These are phyloP conservation scores for Metarhizium sp. DNA, from an alignment of 2,329 filamentous ascomycete species.

Conservation along the genomic window DNA sequence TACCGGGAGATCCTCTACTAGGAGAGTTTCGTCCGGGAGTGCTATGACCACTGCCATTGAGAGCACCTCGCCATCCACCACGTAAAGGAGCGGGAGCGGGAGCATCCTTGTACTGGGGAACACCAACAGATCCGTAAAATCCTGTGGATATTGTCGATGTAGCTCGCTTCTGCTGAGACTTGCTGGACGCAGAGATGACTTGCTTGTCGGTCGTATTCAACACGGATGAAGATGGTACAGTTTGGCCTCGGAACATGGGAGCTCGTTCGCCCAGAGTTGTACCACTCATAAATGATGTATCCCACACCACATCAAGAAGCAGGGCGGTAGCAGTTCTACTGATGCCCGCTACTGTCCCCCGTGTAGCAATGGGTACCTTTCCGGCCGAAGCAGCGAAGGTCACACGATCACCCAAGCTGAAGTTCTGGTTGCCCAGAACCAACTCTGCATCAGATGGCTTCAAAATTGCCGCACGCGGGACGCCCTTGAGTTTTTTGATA, in stretches of 20 bases:
- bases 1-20: conserved; percentile 24
- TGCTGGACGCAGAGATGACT: conserved; percentile 57
- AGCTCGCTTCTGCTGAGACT: conserved; percentile 39
- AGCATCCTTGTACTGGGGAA: conserved; percentile 53
- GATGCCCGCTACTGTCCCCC: conserved; percentile 90
- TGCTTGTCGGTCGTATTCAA: conserved; percentile 81
- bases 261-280: conserved; percentile 85
- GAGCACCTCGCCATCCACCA: conserved; percentile 48
- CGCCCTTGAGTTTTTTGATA: conserved; percentile 63
- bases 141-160: conserved; percentile 39
- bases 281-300: conserved; percentile 93
- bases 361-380: conserved; percentile 85
- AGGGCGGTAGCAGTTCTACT: conserved; percentile 77
- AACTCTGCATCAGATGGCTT: conserved; percentile 97
- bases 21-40: conserved; percentile 25
- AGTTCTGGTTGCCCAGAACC: conserved; percentile 74
- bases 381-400: conserved; percentile 90
- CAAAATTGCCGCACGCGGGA: conserved; percentile 78
- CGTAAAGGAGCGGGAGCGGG: conserved; percentile 43
- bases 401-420: conserved; percentile 78
- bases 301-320: conserved; percentile 86
- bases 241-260: conserved; percentile 87
- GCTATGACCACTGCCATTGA: conserved; percentile 33
- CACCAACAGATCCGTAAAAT: conserved; percentile 47
- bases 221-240: conserved; percentile 78